Evolutionary conservation across 2,329 filamentous ascomycete genomes (phyloP), one percentile per base, ranked within the genome.

Genomic region (Xylariales sp.): DNA sequence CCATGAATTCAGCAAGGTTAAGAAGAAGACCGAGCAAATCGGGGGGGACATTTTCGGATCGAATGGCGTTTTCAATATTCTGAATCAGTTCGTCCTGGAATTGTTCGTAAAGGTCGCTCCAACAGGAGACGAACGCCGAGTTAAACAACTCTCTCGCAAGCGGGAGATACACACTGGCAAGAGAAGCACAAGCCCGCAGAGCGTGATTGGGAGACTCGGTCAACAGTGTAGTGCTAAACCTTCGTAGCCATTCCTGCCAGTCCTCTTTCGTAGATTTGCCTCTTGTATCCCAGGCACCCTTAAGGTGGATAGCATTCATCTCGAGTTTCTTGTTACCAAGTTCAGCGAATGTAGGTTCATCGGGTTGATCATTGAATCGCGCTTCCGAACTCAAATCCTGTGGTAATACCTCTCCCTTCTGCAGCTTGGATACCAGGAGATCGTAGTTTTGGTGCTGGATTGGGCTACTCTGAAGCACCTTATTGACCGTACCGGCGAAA

Each of bases 1-100:
- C 96, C 96, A 99, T 99, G 79, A 99, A 99, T 78, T 99, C 96
- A 28, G 96, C 96, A 58, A 99, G 86, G 76, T 99, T 99, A 56
- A 99, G 88, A 34, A 99, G 85, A 57, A 97, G 91, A 68, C 97
- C 95, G 8, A 99, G 84, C 72, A 99, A 91, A 79, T 99, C 97
- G 0, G 97, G 96, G 0, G 96, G 95, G 12, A 99, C 97, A 74
- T 97, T 95, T 60, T 95, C 92, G 3, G 95, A 98, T 62, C 94
- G 96, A 73, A 99, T 92, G 0, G 97, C 96, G 69, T 92, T 93
- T 79, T 99, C 96, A 60, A 99, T 97, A 30, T 97, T 97, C 61
- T 92, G 90, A 58, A 99, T 97, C 48, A 99, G 87, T 78, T 99
- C 96, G 58, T 99, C 95, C 74, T 98, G 96, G 75, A 97, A 98